Base-by-base conservation (phyloP, 129 eudicot genomes). In the Lactuca saligna region DNA sequence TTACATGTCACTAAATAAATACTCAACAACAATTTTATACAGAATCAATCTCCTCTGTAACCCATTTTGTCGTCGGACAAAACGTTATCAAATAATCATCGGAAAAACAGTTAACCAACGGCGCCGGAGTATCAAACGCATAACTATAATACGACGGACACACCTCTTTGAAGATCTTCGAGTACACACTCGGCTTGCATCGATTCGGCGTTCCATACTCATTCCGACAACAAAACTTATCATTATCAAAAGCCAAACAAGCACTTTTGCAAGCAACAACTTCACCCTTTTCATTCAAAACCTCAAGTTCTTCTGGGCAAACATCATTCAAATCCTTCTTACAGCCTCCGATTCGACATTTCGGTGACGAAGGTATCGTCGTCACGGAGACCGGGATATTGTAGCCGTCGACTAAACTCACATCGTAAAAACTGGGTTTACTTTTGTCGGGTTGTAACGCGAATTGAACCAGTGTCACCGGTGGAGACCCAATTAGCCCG, bases 231-330 rank as follows among this genome's bases (percentile, higher is more conserved):
- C 98, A 92, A 64, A 88, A 89, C 35, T 74, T 69, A 57, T 92
- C 98, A 1, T 61, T 13, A 72, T 83, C 53, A 51, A 80, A 92
- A 39, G 96, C 98, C 79, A 92, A 78, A 55, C 96, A 92, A 17
- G 86, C 95, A 53, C 98, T 92, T 68, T 88, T 89, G 79, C 98
- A 88, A 14, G 95, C 98, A 68, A 92, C 96, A 0, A 92, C 84
- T 53, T 86, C 82, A 3, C 91, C 89, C 31, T 25, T 16, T 0
- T 69, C 74, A 35, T 84, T 83, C 82, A 62, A 11, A 3, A 86
- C 95, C 71, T 82, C 73, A 3, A 92, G 86, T 72, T 89, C 96
- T 69, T 64, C 61, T 3, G 98, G 96, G 37, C 96, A 92, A 15
- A 65, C 48, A 3, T 35, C 57, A 20, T 88, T 92, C 73, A 86